Evolutionary conservation across 192 early-diverging fungal genomes (phyloP), one percentile per base, ranked within the genome.

Genomic region (Podochytrium sp.): DNA sequence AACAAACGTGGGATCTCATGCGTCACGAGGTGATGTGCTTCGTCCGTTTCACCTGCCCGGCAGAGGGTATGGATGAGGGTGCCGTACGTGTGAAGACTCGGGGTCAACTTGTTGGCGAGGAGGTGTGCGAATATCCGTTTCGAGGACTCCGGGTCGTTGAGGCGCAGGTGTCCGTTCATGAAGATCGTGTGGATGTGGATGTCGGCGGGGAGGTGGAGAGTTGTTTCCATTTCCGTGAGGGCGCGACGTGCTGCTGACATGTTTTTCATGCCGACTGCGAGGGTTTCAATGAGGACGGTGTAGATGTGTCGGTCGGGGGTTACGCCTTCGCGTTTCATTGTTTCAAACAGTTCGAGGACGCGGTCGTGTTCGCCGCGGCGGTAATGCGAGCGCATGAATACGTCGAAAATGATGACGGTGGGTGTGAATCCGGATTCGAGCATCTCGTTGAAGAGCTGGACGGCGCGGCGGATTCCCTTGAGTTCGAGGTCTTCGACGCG

Each of bases 131-230:
- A 69, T n/a, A 52, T 52, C 12, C 51, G 66, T 35, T 55, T 55
- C n/a, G 66, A 47, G 7, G 12, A 27, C 6, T 69, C 66, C 6
- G 10, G 4, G 37, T 69, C 66, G 20, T 30, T 30, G 7, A 38
- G 6, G 6, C 33, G 50, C 7, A 69, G 12, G 35, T 69, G 51
- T 14, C 50, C 66, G 35, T 69, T 69, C 53, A 69, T 69, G 27
- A 69, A 20, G 49, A 69, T 55, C 16, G 66, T 69, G 50, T 25
- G 10, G 35, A 69, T 69, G 66, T 69, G 33, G n/a, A 69, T 18
- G 52, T 69, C 51, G 20, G 35, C 25, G 30, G 30, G 30, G 20
- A 51, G 6, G 14, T 23, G 16, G 18, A 16, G 20, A 51, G n/a
- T 18, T 16, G 1, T 33, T 5, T 65, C 25, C 66, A 69, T 69